A percentile compares a stretch with the other conserved stretches of the same genome.
phyloP scores from a whole-genome alignment of 352 stramenopile genomes.

The Phytophthora tubulina region DNA sequence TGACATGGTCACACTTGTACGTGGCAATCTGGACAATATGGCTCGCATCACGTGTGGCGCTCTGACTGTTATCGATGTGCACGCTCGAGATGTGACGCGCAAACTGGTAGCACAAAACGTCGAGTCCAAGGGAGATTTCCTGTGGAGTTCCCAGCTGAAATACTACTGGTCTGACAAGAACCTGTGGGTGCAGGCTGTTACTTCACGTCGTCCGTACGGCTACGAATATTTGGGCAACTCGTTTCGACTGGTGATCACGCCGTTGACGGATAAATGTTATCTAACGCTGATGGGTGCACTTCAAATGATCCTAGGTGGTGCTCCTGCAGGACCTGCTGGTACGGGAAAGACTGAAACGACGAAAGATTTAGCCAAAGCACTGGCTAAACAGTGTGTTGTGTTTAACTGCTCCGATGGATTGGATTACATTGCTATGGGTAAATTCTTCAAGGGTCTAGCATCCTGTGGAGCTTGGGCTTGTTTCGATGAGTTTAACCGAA shows the following conservation, averaged over 20 bases:
- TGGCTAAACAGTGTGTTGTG: constrained; percentile 96
- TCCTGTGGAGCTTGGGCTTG: constrained; percentile 94
- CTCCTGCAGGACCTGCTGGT: constrained; percentile 92
- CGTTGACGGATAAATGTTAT: constrained; percentile 97
- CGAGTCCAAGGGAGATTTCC: constrained; percentile 87
- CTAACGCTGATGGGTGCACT: constrained; percentile 96
- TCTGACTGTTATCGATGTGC: constrained; percentile 96
- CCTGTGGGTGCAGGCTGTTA: constrained; percentile 91
- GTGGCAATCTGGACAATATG: constrained; percentile 90
- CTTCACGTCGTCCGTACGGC: constrained; percentile 91
- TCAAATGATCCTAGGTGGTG: constrained; percentile 96
- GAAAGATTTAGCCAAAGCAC: constrained; percentile 95
- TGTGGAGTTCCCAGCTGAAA: constrained; percentile 89
- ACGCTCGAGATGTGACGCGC: constrained; percentile 95
- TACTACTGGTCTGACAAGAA: constrained; percentile 95
- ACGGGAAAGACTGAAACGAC: constrained; percentile 97
- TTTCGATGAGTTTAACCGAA: constrained; percentile 93
- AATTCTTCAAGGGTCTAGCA: constrained; percentile 95
- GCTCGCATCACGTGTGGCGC: constrained; percentile 91
- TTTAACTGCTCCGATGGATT: constrained; percentile 95
- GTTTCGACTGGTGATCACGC: constrained; percentile 96
- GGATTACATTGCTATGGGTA: constrained; percentile 96
- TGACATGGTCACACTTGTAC: constrained; percentile 94
- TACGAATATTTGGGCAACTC: constrained; percentile 98
- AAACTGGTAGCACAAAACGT: constrained; percentile 93